Evolutionary conservation across 108 stramenopile species (phyloP).

Genomic region (Poteriospumella lacustris): DNA sequence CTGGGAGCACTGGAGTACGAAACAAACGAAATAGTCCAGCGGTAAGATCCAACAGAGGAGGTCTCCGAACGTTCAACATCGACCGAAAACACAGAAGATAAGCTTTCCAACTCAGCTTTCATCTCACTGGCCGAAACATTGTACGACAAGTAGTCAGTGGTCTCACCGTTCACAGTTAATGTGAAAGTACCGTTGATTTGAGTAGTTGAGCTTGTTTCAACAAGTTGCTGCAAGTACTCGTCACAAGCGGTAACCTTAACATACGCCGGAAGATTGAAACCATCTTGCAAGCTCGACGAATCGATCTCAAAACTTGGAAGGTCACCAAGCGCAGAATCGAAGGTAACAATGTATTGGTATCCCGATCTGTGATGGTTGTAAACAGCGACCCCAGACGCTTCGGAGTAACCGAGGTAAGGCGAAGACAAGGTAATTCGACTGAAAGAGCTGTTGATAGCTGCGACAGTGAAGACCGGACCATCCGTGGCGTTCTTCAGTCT

Average conservation of each 20-base stretch:
- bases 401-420: constrained; percentile 46
- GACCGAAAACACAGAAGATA: neutral
- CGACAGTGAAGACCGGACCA: constrained; percentile 55
- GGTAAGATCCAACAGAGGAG: neutral
- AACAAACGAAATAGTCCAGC: constrained; percentile 36
- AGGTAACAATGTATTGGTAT: constrained; percentile 67
- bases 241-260: constrained; percentile 55
- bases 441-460: constrained; percentile 30
- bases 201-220: constrained; percentile 3
- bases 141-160: constrained; percentile 51
- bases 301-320: constrained; percentile 51
- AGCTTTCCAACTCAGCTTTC: constrained; percentile 41
- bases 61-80: neutral
- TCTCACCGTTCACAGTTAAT: constrained; percentile 44
- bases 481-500: constrained; percentile 47
- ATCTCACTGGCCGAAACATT: constrained; percentile 45
- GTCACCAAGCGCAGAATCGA: constrained; percentile 64
- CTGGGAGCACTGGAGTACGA: constrained; percentile 20
- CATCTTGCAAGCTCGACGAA: constrained; percentile 35
- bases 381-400: constrained; percentile 31
- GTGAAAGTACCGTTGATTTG: constrained; percentile 54
- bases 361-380: constrained; percentile 48
- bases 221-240: constrained; percentile 48
- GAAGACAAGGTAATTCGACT: constrained; percentile 52
- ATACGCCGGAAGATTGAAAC: neutral